A percentile compares a stretch with the other conserved stretches of the same genome.
These are phyloP conservation scores for Epipyxis sp. DNA, from an alignment of 108 stramenopile species.

Conservation along the genomic window DNA sequence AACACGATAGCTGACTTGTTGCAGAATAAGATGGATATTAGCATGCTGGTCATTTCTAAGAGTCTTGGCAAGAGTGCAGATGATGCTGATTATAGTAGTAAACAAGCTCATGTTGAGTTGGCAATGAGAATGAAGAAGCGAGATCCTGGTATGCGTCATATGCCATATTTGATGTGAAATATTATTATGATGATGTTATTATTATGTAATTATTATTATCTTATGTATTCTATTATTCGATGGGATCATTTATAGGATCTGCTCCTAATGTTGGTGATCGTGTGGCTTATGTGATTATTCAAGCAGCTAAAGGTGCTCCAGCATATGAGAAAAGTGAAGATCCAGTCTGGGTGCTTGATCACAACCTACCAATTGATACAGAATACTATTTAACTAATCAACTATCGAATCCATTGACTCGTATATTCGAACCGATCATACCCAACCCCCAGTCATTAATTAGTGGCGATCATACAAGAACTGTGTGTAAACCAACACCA, in stretches of 20 bases:
- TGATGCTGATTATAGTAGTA: constrained; percentile 89
- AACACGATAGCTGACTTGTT: constrained; percentile 82
- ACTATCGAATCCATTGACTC: constrained; percentile 86
- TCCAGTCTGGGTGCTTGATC: constrained; percentile 94
- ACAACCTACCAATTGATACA: constrained; percentile 92
- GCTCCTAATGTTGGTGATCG: constrained; percentile 99
- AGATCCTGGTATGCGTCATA: neutral
- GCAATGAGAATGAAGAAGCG: constrained; percentile 95
- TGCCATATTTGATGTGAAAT: neutral
- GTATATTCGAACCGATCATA: constrained; percentile 98
- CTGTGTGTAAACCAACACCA: constrained; percentile 90
- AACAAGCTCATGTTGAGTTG: constrained; percentile 96
- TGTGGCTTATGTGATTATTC: constrained; percentile 98
- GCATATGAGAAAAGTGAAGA: constrained; percentile 95
- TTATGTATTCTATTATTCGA: too few species aligned
- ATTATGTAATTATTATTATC: too few species aligned
- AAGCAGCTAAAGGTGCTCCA: constrained; percentile 84
- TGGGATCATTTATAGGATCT: too few species aligned
- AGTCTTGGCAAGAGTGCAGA: constrained; percentile 93
- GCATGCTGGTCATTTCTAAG: constrained; percentile 94
- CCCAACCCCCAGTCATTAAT: constrained; percentile 79
- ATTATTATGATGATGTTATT: too few species aligned
- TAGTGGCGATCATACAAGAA: constrained; percentile 93
- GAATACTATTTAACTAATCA: constrained; percentile 92
- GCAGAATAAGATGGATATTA: constrained; percentile 98